Percentiles rank a stretch among this genome's conserved stretches.
phyloP scores from a whole-genome alignment of 805 yeast species.

The Sugiyamaella chiloensis region DNA sequence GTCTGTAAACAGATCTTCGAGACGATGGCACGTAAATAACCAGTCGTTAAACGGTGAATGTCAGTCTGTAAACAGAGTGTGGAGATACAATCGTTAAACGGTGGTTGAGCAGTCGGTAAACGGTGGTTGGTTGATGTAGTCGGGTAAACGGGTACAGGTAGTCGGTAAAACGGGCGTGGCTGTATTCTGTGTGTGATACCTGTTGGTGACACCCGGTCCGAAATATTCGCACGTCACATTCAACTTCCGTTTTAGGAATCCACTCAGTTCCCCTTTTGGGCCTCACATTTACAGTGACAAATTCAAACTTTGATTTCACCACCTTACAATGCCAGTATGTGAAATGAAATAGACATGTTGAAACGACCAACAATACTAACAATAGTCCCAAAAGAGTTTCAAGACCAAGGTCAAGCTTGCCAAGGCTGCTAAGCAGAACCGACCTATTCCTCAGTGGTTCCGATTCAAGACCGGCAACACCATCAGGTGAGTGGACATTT shows the following conservation, averaged over 20 bases:
- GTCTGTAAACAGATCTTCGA: too few relatives aligned
- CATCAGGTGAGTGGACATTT: constrained; percentile 48
- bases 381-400: constrained; percentile 75
- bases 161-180: background rate
- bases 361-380: background rate
- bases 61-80: too few relatives aligned
- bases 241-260: background rate
- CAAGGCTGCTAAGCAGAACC: constrained; percentile 98
- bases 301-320: background rate
- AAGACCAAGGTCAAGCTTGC: constrained; percentile 97
- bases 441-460: constrained; percentile 99
- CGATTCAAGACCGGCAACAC: constrained; percentile 97
- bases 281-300: background rate
- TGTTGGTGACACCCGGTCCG: background rate
- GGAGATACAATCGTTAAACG: too few relatives aligned
- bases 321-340: constrained; percentile 4
- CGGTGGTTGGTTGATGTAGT: background rate
- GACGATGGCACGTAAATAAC: too few relatives aligned
- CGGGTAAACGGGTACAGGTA: background rate
- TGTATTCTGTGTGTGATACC: background rate
- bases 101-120: background rate
- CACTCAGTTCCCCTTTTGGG: background rate
- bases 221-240: background rate
- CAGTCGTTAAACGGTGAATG: too few relatives aligned
- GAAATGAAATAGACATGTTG: background rate